A percentile compares a stretch with the other conserved stretches of the same genome.
These are phyloP conservation scores for Soucietia sequanensis DNA, from an alignment of 805 yeast genomes.

Conservation along the genomic window DNA sequence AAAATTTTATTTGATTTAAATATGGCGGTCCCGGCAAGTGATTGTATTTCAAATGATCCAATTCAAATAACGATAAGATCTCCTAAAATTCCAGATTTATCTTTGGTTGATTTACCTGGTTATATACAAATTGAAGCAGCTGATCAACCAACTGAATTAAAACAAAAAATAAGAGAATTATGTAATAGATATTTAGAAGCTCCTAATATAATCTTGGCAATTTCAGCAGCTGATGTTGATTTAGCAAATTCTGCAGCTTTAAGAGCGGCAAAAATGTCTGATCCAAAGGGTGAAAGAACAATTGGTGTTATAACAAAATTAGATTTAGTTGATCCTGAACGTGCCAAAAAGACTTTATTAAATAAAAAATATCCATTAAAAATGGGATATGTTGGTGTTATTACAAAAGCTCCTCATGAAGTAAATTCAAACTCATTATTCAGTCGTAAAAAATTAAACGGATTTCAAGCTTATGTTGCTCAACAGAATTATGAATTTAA, in stretches of 20 bases:
- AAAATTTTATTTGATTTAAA: constrained; percentile 83
- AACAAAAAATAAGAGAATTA: constrained; percentile 70
- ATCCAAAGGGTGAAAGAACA: constrained; percentile 93
- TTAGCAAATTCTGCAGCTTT: constrained; percentile 94
- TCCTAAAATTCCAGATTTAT: constrained; percentile 83
- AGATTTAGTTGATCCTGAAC: constrained; percentile 79
- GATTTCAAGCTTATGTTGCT: constrained; percentile 62
- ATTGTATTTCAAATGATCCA: constrained; percentile 90
- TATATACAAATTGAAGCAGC: constrained; percentile 96
- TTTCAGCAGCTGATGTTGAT: constrained; percentile 97
- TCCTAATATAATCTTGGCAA: constrained; percentile 93
- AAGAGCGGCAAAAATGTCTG: constrained; percentile 83
- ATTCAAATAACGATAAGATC: constrained; percentile 89
- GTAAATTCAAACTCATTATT: constrained; percentile 37
- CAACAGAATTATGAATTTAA: constrained; percentile 57
- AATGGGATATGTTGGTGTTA: constrained; percentile 99
- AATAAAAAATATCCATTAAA: constrained; percentile 85
- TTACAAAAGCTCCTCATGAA: constrained; percentile 70
- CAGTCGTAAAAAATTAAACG: constrained; percentile 42
- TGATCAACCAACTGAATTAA: constrained; percentile 87
- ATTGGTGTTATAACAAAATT: constrained; percentile 94
- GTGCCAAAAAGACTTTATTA: constrained; percentile 64
- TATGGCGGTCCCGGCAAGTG: constrained; percentile 84
- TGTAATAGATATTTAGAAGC: constrained; percentile 85
- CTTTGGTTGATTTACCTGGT: constrained; percentile 95